Percentiles rank a stretch among this genome's conserved stretches.
These are phyloP conservation scores for Talaromyces trachyspermus DNA, from an alignment of 495 filamentous ascomycete genomes.

Conservation along the genomic window DNA sequence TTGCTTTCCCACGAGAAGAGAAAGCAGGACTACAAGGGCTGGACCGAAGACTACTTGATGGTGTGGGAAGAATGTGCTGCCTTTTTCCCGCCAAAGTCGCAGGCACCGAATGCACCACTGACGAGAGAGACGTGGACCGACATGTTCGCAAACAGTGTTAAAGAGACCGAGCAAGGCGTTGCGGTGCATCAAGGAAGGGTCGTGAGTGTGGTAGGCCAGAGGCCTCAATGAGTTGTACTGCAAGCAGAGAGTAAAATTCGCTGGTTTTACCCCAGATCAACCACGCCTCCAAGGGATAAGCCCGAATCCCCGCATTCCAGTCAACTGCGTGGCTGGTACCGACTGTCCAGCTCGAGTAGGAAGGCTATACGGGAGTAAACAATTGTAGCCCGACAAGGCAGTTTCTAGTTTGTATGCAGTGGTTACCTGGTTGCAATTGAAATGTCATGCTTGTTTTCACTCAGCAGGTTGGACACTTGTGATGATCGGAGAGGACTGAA, in stretches of 20 bases:
- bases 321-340: neutral
- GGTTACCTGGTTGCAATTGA: no score
- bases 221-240: no score
- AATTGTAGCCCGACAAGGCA: no score
- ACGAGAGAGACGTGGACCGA: neutral
- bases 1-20: neutral
- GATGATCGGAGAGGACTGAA: no score
- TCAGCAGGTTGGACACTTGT: no score
- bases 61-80: constrained; percentile 3
- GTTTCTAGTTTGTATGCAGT: neutral
- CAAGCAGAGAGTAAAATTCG: no score
- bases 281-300: no score
- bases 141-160: neutral
- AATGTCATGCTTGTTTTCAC: no score
- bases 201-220: neutral
- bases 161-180: constrained; percentile 2
- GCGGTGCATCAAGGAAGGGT: constrained; percentile 3
- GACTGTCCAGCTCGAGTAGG: neutral
- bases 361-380: neutral
- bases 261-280: no score
- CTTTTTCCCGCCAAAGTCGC: neutral
- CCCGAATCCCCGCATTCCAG: constrained; percentile 7
- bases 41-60: constrained; percentile 4
- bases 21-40: constrained; percentile 1
- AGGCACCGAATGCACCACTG: neutral